Percentiles rank a stretch among this genome's conserved stretches.
These are phyloP conservation scores for Zygnema cylindricum DNA, from an alignment of 139 green algal species.

Conservation along the genomic window DNA sequence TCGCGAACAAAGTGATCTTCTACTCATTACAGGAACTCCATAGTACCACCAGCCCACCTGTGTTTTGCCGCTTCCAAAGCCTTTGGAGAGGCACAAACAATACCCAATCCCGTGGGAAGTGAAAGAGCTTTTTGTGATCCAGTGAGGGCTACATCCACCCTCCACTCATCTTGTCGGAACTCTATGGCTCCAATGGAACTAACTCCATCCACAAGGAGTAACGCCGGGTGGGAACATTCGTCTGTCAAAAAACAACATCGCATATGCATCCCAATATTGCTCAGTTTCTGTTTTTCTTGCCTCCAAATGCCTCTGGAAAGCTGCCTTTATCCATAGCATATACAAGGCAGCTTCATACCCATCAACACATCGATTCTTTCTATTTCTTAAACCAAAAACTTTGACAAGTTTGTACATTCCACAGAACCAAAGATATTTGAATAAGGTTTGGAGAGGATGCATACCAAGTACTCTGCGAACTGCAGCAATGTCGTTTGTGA, in stretches of 20 bases:
- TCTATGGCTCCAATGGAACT: constrained; percentile 91
- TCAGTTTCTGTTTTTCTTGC: no score
- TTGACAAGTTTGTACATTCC: no score
- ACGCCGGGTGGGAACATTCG: constrained; percentile 76
- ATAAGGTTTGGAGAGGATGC: constrained; percentile 22
- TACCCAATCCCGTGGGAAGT: constrained; percentile 89
- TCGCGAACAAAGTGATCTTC: no score
- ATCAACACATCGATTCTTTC: no score
- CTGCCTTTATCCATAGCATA: no score
- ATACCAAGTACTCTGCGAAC: constrained; percentile 61
- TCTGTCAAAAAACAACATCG: constrained; percentile 71
- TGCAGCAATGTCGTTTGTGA: constrained; percentile 82
- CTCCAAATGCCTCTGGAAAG: no score
- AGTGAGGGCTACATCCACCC: constrained; percentile 95
- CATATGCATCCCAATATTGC: no score
- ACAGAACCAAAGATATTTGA: not conserved
- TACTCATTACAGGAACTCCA: no score
- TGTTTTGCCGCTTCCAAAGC: constrained; percentile 62
- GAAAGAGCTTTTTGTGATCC: constrained; percentile 95
- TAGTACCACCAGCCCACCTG: no score
- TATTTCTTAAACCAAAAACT: no score
- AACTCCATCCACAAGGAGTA: constrained; percentile 93
- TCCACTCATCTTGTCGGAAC: constrained; percentile 94
- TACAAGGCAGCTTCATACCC: no score
- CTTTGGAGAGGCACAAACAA: constrained; percentile 86